Conservation (phyloP, 805 yeast species). For the Hanseniaspora valbyensis region DNA sequence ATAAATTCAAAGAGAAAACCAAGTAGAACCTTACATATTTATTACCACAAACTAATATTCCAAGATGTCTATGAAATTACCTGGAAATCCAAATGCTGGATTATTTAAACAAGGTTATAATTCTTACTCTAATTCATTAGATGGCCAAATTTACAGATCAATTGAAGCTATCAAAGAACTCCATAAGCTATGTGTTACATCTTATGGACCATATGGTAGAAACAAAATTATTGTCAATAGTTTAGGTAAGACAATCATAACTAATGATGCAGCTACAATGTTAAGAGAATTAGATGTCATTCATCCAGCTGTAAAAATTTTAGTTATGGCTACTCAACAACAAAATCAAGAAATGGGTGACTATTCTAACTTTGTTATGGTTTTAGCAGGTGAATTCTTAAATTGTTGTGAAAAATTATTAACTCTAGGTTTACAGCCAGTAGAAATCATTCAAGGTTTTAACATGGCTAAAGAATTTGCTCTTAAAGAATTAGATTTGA, state of each 20-base stretch:
- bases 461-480: conserved; percentile 76
- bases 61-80: conserved; percentile 79
- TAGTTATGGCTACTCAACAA: conserved; percentile 94
- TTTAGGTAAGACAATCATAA: conserved; percentile 72
- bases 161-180: conserved; percentile 92
- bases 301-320: conserved; percentile 92
- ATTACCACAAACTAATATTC: too few species aligned
- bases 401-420: conserved; percentile 77
- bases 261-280: conserved; percentile 98
- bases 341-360: conserved; percentile 98
- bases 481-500: conserved; percentile 50
- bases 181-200: conserved; percentile 79
- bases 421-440: conserved; percentile 74
- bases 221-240: conserved; percentile 90
- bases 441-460: conserved; percentile 89
- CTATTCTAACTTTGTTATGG: conserved; percentile 80
- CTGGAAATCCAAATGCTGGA: conserved; percentile 86
- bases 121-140: conserved; percentile 63
- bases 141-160: conserved; percentile 88
- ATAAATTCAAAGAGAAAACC: background rate
- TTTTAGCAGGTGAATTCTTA: conserved; percentile 85
- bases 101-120: conserved; percentile 93
- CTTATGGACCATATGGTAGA: conserved; percentile 96
- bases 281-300: conserved; percentile 83
- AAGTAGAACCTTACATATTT: background rate